Base-by-base conservation (phyloP, 768 basidiomycete species). In the Psilocybe cyanescens region DNA sequence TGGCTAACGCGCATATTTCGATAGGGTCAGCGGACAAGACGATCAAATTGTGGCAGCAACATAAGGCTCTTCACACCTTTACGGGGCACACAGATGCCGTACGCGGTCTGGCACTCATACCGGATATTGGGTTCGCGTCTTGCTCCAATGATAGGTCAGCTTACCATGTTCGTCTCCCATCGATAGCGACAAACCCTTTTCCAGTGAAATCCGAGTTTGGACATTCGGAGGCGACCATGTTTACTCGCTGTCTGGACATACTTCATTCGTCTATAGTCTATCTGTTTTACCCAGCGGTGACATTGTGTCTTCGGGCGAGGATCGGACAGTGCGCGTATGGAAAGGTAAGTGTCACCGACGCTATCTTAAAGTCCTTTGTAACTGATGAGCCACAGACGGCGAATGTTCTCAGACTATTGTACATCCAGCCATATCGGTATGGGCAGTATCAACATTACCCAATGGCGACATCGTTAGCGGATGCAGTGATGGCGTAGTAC, bases 381-480 rank as follows among this genome's bases (percentile, higher is more conserved):
- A 39, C 41, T 54, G 44, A 57, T 24, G 24, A 39, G 55, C 8
- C 2, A 44, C 29, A 93, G 96, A 94, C 65, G 95, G 93, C 12
- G 92, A 95, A 73, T 92, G 92, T 66, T 75, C 84, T 5, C 97
- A 99, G 74, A 91, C 90, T 8, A 87, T 99, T 61, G 85, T 92
- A 8, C 95, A 97, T 70, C 95, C 97, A 6, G 94, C 94, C 7
- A 93, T 97, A 58, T 98, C 97, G n/a, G 93, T 99, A 2, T 99
- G 97, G 97, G 79, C 92, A 2, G 93, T 97, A 14, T 88, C 92
- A 1, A 83, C 88, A 5, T 88, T 95, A 82, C 89, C 93, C 0
- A 94, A 95, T 63, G 89, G 92, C 35, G 97, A 99, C 72, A 92
- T 99, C 66, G 91, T 94, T 49, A 95, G 91, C 54, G 96, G 97